Percentiles rank a stretch among this genome's conserved stretches.
Conservation (phyloP, 257 asterid species). For the Handroanthus guayacan region DNA sequence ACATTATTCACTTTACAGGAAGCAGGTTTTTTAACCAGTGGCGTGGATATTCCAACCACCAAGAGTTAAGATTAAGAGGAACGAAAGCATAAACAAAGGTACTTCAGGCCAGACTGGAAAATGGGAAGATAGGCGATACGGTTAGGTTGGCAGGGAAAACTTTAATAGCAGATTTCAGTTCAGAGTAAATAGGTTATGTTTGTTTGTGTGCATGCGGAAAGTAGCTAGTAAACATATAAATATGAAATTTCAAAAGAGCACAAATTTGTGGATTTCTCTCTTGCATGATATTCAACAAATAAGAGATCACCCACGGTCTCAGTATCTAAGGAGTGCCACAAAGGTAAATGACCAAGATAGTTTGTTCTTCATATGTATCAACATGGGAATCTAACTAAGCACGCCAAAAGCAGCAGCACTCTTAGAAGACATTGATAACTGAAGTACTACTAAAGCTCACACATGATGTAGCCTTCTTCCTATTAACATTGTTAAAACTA, state of each 20-base stretch:
- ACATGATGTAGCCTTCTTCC: not conserved
- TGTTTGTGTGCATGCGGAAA: not conserved
- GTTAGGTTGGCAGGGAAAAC: conserved; percentile 3
- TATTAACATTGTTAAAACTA: conserved; percentile 1
- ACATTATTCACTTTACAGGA: conserved; percentile 22
- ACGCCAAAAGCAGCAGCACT: not conserved
- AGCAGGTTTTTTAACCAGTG: not conserved
- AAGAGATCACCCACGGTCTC: not conserved
- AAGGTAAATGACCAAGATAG: not conserved
- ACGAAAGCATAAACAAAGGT: not conserved
- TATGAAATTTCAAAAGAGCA: conserved; percentile 6
- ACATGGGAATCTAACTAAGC: conserved; percentile 1
- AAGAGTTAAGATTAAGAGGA: not conserved
- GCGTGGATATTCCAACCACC: conserved; percentile 28
- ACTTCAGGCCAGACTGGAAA: too few species aligned
- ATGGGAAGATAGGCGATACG: not conserved
- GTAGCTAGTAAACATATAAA: not conserved
- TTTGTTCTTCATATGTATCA: not conserved
- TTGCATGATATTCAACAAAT: not conserved
- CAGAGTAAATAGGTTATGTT: conserved; percentile 16
- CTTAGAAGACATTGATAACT: not conserved
- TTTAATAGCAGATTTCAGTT: conserved; percentile 11
- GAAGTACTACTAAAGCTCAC: not conserved
- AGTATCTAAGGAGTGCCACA: conserved; percentile 12
- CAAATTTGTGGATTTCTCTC: not conserved